Base-by-base conservation (phyloP, 345 rosid species). In the Pugionium cornutum region DNA sequence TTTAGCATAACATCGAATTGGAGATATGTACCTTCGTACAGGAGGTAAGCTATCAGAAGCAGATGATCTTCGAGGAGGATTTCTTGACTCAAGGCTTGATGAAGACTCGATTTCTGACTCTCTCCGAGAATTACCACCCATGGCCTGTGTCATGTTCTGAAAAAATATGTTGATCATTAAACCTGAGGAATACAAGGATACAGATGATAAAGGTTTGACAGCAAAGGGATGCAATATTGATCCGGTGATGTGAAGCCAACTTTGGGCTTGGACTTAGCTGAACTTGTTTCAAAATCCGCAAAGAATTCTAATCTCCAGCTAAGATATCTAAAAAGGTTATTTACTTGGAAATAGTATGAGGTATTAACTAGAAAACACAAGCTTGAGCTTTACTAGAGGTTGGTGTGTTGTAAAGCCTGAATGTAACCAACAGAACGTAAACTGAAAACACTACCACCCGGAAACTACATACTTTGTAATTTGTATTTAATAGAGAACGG, bases 31-130 rank as follows among this genome's bases (percentile, higher is more conserved):
- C 97, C 97, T 84, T 83, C 90, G 90, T 37, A 79, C 52, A 48
- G 96, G 91, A 66, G 96, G 99, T 76, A 88, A 83, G 66, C 95
- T 92, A 66, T 92, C 89, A 54, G 90, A 89, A 68, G 88, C 83
- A 64, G 95, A 78, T 68, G 92, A 81, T 57, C 82, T 83, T 11
- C 96, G 78, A 25, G 88, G 75, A 64, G 69, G 83, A 47, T 82
- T 84, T 54, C 91, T 84, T 1, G 89, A 72, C 32, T 89, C 97
- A 62, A 81, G 69, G 76, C 76, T 81, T 63, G 88, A 70, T 27
- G 82, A 59, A 9, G 85, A 79, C 67, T 83, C 87, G 0, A 77
- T 65, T 70, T 87, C 92, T 10, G 82, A 69, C 2, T 78, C 79
- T 78, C 91, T 87, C 78, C 91, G 86, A 70, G 89, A 87, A 46